phyloP scores from a whole-genome alignment of 768 basidiomycete genomes.

The Pulveroboletus sp. region DNA sequence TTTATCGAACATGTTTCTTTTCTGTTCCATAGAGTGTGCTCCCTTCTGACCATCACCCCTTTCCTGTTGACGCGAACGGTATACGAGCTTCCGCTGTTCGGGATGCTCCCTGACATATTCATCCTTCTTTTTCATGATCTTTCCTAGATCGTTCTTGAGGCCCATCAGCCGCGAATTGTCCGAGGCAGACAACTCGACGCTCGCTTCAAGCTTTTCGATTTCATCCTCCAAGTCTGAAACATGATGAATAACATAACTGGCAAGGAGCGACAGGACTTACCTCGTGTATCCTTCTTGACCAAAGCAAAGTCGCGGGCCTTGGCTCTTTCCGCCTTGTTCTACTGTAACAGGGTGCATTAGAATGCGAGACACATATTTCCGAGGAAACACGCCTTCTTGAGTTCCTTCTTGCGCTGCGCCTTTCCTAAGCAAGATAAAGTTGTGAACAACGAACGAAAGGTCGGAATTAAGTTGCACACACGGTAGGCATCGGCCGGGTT shows the following conservation, averaged over 20 bases:
- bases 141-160: slow-evolving; percentile 73
- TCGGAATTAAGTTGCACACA: slow-evolving; percentile 36
- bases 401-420: slow-evolving; percentile 86
- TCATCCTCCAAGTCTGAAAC: slow-evolving; percentile 74
- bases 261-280: slow-evolving; percentile 34
- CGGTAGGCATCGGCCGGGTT: slow-evolving; percentile 96
- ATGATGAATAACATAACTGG: slow-evolving; percentile 2
- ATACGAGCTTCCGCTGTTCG: slow-evolving; percentile 84
- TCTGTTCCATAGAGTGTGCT: slow-evolving; percentile 37
- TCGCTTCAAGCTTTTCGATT: slow-evolving; percentile 60
- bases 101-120: slow-evolving; percentile 93
- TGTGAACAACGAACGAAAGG: slow-evolving; percentile 2
- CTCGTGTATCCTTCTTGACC: slow-evolving; percentile 90
- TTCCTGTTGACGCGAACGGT: slow-evolving; percentile 48
- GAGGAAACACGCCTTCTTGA: slow-evolving; percentile 66
- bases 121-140: slow-evolving; percentile 81
- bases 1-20: slow-evolving; percentile 72
- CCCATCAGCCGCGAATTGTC: slow-evolving; percentile 65
- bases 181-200: slow-evolving; percentile 37
- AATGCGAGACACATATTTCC: slow-evolving; percentile 10
- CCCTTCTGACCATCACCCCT: slow-evolving; percentile 38
- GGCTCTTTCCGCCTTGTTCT: slow-evolving; percentile 85
- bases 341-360: slow-evolving; percentile 38
- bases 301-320: slow-evolving; percentile 85
- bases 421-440: slow-evolving; percentile 56